A percentile compares a stretch with the other conserved stretches of the same genome.
These are phyloP conservation scores for Ambrosiella beaveri DNA, from an alignment of 2,329 filamentous ascomycete genomes.

Conservation along the genomic window DNA sequence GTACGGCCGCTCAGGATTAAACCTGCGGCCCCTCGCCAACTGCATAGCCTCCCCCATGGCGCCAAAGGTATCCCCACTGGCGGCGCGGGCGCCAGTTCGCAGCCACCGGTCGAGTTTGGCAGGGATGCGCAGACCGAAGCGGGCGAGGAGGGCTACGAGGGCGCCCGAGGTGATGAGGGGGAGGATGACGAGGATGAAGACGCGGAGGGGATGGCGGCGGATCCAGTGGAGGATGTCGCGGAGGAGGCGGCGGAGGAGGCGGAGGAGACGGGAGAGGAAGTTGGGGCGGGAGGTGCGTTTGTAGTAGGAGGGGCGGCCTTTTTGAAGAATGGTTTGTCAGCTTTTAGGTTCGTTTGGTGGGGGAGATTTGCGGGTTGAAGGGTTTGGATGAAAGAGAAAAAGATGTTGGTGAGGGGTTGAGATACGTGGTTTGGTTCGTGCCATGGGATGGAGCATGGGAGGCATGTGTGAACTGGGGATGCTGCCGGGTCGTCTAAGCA, in stretches of 20 bases:
- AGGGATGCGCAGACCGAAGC: conserved; percentile 66
- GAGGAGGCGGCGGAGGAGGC: conserved; percentile 61
- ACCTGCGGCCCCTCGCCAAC: conserved; percentile 26
- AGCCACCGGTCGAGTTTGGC: conserved; percentile 41
- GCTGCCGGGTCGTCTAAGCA: too few relatives aligned
- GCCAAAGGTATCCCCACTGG: conserved; percentile 29
- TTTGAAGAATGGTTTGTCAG: background rate
- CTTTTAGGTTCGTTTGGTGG: background rate
- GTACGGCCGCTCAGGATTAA: conserved; percentile 16
- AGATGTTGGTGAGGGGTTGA: background rate
- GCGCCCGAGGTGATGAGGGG: conserved; percentile 74
- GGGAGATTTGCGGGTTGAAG: background rate
- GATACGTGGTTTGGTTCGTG: background rate
- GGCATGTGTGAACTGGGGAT: too few relatives aligned
- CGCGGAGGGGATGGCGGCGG: conserved; percentile 68
- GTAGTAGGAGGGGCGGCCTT: conserved; percentile 47
- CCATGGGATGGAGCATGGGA: too few relatives aligned
- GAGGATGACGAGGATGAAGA: conserved; percentile 74
- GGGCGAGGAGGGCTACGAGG: conserved; percentile 56
- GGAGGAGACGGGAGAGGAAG: conserved; percentile 57
- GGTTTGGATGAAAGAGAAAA: background rate
- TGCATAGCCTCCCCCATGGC: conserved; percentile 37
- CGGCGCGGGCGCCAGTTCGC: conserved; percentile 33
- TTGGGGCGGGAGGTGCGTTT: conserved; percentile 66
- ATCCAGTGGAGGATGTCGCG: conserved; percentile 69